phyloP scores from a whole-genome alignment of 768 basidiomycete species.

The Tremella fuciformis region DNA sequence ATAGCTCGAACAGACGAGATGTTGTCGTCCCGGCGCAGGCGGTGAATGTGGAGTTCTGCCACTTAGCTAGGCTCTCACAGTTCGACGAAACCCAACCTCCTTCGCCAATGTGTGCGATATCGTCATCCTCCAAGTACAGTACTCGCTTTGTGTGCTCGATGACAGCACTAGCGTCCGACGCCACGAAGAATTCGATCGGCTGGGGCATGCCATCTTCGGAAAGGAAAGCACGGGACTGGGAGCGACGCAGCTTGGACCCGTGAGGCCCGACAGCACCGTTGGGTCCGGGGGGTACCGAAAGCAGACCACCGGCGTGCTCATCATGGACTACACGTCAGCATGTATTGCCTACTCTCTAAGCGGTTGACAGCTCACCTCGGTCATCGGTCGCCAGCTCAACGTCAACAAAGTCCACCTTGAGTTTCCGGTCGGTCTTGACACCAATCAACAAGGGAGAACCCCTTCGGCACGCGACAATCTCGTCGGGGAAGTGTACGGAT shows the following conservation, averaged over 20 bases:
- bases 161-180: constrained; percentile 92
- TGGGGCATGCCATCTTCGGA: constrained; percentile 97
- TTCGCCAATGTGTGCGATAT: constrained; percentile 94
- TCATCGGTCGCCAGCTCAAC: constrained; percentile 81
- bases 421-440: constrained; percentile 99
- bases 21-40: constrained; percentile 83
- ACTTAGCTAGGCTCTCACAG: neutral
- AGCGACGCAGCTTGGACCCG: constrained; percentile 72
- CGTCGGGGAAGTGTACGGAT: constrained; percentile 89
- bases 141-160: constrained; percentile 99
- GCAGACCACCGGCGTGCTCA: constrained; percentile 55
- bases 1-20: constrained; percentile 78
- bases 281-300: constrained; percentile 58
- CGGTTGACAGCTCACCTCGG: constrained; percentile 32
- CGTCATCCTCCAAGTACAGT: constrained; percentile 96
- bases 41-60: constrained; percentile 91
- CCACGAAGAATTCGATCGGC: constrained; percentile 99
- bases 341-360: neutral
- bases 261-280: constrained; percentile 57
- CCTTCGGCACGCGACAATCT: constrained; percentile 91
- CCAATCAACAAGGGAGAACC: constrained; percentile 95
- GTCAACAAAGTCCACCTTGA: constrained; percentile 99
- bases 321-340: constrained; percentile 51
- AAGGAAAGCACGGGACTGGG: constrained; percentile 96
- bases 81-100: constrained; percentile 55